Conservation (phyloP, 768 basidiomycete species). For the Pisolithus albus region DNA sequence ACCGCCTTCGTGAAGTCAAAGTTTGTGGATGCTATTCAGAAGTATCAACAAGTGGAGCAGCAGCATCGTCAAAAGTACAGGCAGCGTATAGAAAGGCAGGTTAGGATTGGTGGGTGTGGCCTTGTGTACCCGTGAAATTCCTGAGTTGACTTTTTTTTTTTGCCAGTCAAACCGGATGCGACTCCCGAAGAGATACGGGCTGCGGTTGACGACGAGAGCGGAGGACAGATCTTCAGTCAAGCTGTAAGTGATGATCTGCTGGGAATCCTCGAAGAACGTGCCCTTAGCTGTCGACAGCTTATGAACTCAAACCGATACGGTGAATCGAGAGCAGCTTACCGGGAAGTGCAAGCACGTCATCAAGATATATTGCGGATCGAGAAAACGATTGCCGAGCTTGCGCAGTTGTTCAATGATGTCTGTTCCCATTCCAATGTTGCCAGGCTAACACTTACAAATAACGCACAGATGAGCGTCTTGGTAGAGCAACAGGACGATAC, state of each 20-base stretch:
- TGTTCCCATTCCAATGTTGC: conserved; percentile 18
- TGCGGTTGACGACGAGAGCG: conserved; percentile 79
- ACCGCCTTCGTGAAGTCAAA: conserved; percentile 62
- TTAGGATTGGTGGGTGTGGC: conserved; percentile 62
- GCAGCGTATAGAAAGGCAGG: conserved; percentile 78
- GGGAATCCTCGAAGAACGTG: neutral
- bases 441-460: neutral
- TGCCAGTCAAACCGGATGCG: conserved; percentile 84
- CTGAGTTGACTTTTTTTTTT: neutral
- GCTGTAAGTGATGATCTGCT: conserved; percentile 42
- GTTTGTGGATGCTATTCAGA: conserved; percentile 82
- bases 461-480: conserved; percentile 78
- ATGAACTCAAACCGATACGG: conserved; percentile 89
- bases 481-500: conserved; percentile 93
- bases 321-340: conserved; percentile 83
- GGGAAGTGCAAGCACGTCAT: conserved; percentile 96
- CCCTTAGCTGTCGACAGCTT: conserved; percentile 41
- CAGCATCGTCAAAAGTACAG: conserved; percentile 74
- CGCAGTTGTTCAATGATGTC: conserved; percentile 93
- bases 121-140: neutral
- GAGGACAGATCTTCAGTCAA: conserved; percentile 85
- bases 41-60: conserved; percentile 76
- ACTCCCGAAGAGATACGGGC: conserved; percentile 81
- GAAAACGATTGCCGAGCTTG: conserved; percentile 84
- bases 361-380: conserved; percentile 96